Conservation (phyloP, 306 rosid species). For the Hippophae gyantsensis region DNA sequence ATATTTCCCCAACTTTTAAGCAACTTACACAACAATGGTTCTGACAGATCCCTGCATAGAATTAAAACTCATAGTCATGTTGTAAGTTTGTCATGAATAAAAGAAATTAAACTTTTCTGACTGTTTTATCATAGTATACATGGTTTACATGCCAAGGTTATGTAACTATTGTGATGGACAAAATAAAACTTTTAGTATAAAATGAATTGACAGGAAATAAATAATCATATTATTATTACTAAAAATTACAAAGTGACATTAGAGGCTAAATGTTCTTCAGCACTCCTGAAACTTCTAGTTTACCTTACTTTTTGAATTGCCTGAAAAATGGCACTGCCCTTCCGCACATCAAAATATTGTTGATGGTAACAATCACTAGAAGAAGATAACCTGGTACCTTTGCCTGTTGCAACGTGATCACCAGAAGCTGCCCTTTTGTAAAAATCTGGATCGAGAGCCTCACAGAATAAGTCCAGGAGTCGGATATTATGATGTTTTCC, state of each 20-base stretch:
- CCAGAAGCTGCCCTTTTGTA: conserved; percentile 30
- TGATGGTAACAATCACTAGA: conserved; percentile 30
- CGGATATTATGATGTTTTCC: conserved; percentile 51
- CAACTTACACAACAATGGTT: conserved; percentile 44
- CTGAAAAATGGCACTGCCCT: conserved; percentile 42
- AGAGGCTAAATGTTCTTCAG: neutral
- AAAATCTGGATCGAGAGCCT: conserved; percentile 61
- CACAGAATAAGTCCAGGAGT: conserved; percentile 73
- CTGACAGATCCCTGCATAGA: conserved; percentile 66
- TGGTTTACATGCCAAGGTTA: neutral
- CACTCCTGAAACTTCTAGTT: conserved; percentile 13
- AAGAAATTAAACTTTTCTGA: neutral
- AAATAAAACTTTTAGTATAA: neutral
- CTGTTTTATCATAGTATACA: neutral
- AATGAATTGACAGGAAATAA: neutral
- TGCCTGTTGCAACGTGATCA: conserved; percentile 25
- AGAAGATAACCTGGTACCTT: conserved; percentile 28
- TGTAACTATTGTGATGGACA: neutral
- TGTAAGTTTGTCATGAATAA: neutral
- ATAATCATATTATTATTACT: neutral
- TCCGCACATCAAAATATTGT: conserved; percentile 31
- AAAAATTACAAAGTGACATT: neutral
- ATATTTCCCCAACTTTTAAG: conserved; percentile 60
- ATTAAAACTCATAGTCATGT: conserved; percentile 19
- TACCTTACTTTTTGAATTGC: conserved; percentile 62